A percentile compares a stretch with the other conserved stretches of the same genome.
phyloP scores from a whole-genome alignment of 2,329 filamentous ascomycete species.

The Diaporthe helianthi region DNA sequence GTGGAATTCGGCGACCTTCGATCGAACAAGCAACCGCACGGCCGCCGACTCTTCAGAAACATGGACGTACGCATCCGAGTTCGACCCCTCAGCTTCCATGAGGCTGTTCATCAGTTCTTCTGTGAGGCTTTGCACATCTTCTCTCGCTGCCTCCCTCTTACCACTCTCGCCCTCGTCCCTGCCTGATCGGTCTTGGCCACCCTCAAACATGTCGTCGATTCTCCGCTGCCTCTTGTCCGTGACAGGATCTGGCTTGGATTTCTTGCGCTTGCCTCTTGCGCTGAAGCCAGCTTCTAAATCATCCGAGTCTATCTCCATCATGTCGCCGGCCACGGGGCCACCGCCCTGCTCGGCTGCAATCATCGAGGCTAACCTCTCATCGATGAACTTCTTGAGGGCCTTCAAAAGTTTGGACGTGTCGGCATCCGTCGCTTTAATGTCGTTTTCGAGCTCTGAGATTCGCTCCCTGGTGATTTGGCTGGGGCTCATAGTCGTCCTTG shows the following conservation, averaged over 20 bases:
- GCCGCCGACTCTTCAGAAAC: constrained; percentile 68
- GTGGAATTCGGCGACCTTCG: constrained; percentile 72
- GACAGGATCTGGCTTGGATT: constrained; percentile 47
- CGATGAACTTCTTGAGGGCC: constrained; percentile 73
- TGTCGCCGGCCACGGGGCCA: constrained; percentile 80
- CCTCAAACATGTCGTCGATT: constrained; percentile 70
- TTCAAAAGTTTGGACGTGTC: constrained; percentile 68
- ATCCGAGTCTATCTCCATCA: constrained; percentile 68
- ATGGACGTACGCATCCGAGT: constrained; percentile 63
- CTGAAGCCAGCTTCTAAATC: constrained; percentile 67
- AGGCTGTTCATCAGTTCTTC: constrained; percentile 67
- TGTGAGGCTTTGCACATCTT: constrained; percentile 66
- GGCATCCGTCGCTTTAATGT: constrained; percentile 65
- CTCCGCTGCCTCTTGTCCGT: constrained; percentile 62
- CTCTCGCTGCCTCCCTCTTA: constrained; percentile 58
- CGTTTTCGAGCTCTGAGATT: constrained; percentile 64
- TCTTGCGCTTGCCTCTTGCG: constrained; percentile 63
- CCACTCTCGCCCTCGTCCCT: constrained; percentile 46
- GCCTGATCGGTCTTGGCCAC: constrained; percentile 38
- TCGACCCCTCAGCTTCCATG: constrained; percentile 60
- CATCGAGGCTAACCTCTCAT: constrained; percentile 74
- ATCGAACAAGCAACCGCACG: constrained; percentile 68
- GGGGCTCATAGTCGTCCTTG: constrained; percentile 63
- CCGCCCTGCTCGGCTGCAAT: constrained; percentile 84
- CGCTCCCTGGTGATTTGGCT: constrained; percentile 69